Evolutionary conservation across 2,329 filamentous ascomycete species (phyloP), one percentile per base, ranked within the genome.

Genomic region (Penicillium sp.): DNA sequence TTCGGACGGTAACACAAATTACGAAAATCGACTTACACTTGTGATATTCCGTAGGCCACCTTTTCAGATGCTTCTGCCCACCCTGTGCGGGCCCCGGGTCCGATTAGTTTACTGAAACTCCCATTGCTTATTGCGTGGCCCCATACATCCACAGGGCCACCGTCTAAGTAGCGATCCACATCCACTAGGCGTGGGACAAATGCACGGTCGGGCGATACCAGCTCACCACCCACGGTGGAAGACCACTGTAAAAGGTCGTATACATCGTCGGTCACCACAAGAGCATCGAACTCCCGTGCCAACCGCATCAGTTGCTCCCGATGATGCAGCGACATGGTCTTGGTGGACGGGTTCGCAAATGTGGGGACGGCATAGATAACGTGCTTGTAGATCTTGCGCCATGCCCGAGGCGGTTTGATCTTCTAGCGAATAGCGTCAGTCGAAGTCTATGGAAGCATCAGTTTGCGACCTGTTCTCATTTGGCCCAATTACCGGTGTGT

Each of bases 191-290:
- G 85, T 3, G 91, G 91, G 9, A 92, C 62, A 31, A 73, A 66
- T 7, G 83, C 80, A 62, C 72, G 78, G 37, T 74, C 73, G 48
- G 65, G 58, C 31, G 58, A 55, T 27, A 52, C 7, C 51, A 59
- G 24, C 47, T 55, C 45, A 13, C 37, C 49, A n/a, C 57, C 55
- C 0, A 64, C 37, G 45, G 76, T 69, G 0, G 78, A 66, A 2
- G 85, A 83, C 91, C 92, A 97, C 70, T 93, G 90, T 5, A 98
- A 80, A 63, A 93, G 89, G 72, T 98, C 93, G 71, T 99, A 99
- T 10, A 98, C 92, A 72, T 99, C 95, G 75, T 98, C 93, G 48
- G 85, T 85, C 27, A 97, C 82, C 54, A 97, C 75, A n/a, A 98
- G 82, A 7, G 90, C 91, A 71, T 98, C 87, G 71, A 89, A 86